Conservation (phyloP, 306 rosid genomes). For the Biancaea sappan region DNA sequence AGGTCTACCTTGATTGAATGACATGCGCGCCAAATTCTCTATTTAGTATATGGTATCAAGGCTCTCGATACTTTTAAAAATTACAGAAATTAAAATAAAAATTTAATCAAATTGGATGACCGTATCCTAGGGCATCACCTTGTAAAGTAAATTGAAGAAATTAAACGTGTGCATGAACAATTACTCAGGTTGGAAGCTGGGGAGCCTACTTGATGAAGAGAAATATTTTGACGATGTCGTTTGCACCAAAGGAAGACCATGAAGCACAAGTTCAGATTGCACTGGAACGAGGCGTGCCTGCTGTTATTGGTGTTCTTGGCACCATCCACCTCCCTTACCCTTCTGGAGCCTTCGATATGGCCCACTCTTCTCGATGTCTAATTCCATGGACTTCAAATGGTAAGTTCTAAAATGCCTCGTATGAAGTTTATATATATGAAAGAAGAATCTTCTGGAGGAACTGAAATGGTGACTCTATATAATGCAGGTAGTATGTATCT, state of each 20-base stretch:
- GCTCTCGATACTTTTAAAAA: no score
- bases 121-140: no score
- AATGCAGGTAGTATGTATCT: constrained; percentile 77
- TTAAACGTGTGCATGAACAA: not conserved
- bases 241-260: constrained; percentile 93
- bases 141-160: constrained; percentile 23
- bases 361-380: constrained; percentile 92
- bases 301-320: constrained; percentile 88
- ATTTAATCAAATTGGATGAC: no score
- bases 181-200: constrained; percentile 88
- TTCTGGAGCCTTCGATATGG: constrained; percentile 91
- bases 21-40: no score
- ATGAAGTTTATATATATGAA: no score
- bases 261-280: constrained; percentile 99
- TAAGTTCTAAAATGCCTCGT: constrained; percentile 37
- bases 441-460: not conserved
- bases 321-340: constrained; percentile 85
- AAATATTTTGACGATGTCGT: constrained; percentile 86
- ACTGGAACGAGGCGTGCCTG: constrained; percentile 96
- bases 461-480: constrained; percentile 26
- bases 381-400: constrained; percentile 90
- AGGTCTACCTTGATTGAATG: no score
- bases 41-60: no score
- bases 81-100: no score
- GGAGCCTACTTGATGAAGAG: constrained; percentile 91